Evolutionary conservation across 768 basidiomycete species (phyloP).

Genomic region (Tricholoma hemisulphureum): DNA sequence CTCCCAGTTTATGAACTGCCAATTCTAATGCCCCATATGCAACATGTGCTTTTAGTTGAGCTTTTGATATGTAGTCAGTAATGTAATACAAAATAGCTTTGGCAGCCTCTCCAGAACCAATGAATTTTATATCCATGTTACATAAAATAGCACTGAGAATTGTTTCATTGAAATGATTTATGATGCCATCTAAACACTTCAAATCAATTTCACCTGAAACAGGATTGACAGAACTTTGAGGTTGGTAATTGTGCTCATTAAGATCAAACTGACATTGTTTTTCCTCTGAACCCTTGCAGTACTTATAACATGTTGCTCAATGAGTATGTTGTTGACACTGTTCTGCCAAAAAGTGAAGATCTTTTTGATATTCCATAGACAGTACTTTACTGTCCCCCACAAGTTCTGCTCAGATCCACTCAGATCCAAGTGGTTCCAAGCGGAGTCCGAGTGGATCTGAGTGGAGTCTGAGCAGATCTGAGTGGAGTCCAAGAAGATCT

Average conservation of each 20-base stretch:
- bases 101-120: slow-evolving; percentile 38
- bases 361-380: slow-evolving; percentile 11
- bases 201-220: slow-evolving; percentile 32
- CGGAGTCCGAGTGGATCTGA: too few species aligned
- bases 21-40: slow-evolving; percentile 37
- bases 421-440: too few species aligned
- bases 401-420: too few species aligned
- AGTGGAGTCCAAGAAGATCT: too few species aligned
- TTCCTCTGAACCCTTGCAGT: slow-evolving; percentile 21
- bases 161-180: slow-evolving; percentile 43
- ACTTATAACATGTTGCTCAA: too few species aligned
- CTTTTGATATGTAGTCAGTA: slow-evolving; percentile 50
- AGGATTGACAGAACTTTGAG: slow-evolving; percentile 21
- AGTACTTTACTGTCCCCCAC: too few species aligned
- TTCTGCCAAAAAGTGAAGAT: slow-evolving; percentile 20
- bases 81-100: slow-evolving; percentile 47
- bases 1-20: slow-evolving; percentile 30
- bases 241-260: slow-evolving; percentile 13
- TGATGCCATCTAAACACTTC: slow-evolving; percentile 35
- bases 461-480: too few species aligned
- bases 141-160: slow-evolving; percentile 35
- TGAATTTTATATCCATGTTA: slow-evolving; percentile 50
- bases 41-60: slow-evolving; percentile 40
- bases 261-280: slow-evolving; percentile 32
- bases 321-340: slow-evolving; percentile 36